phyloP scores from a whole-genome alignment of 2,329 filamentous ascomycete genomes.

The Nothopassalora personata region DNA sequence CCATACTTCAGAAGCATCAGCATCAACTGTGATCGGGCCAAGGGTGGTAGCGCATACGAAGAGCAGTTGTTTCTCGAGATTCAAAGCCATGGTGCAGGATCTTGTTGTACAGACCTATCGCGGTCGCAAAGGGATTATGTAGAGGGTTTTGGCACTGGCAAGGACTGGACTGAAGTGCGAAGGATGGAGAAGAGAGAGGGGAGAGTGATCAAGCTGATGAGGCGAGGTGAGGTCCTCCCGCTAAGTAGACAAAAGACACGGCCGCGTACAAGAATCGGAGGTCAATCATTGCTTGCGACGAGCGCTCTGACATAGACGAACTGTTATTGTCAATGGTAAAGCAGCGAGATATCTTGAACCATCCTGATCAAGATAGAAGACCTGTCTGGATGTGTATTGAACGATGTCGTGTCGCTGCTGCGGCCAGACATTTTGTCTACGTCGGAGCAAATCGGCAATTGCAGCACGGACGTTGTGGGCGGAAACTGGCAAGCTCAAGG shows the following conservation, averaged over 20 bases:
- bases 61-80: conserved; percentile 74
- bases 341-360: neutral
- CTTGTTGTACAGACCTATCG: neutral
- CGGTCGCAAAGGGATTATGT: neutral
- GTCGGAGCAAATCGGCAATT: neutral
- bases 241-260: neutral
- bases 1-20: conserved; percentile 58
- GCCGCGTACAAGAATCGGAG: neutral
- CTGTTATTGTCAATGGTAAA: neutral
- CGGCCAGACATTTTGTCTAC: neutral
- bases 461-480: neutral
- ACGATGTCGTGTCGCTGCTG: neutral
- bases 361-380: neutral
- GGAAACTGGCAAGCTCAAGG: neutral
- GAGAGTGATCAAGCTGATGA: neutral
- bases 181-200: neutral
- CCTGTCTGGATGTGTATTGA: neutral
- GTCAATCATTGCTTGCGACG: neutral
- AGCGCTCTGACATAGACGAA: neutral
- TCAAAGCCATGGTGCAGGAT: conserved; percentile 50
- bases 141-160: neutral
- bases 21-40: neutral
- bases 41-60: conserved; percentile 58
- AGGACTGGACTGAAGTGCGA: neutral
- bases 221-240: neutral